Conservation (phyloP, 2,329 filamentous ascomycete genomes). For the Botrytis pseudocinerea region DNA sequence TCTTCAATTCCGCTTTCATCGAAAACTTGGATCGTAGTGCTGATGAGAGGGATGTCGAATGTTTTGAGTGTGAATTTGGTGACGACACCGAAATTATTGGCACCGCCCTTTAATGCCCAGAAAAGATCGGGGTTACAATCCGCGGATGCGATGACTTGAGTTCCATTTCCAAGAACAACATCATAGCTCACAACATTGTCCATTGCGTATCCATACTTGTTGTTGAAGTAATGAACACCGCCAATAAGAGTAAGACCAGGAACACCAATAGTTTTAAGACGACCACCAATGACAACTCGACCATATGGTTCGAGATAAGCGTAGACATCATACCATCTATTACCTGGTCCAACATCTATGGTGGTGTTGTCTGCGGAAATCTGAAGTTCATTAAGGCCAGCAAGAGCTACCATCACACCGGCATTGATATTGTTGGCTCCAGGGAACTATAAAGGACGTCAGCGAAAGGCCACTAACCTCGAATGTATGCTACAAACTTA, state of each 20-base stretch:
- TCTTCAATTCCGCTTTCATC: constrained; percentile 17
- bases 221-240: constrained; percentile 33
- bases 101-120: constrained; percentile 55
- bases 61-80: constrained; percentile 48
- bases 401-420: constrained; percentile 53
- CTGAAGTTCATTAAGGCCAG: constrained; percentile 36
- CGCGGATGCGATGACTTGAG: constrained; percentile 47
- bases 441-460: constrained; percentile 35
- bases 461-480: background rate
- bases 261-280: constrained; percentile 29
- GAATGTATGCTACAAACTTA: background rate
- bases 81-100: constrained; percentile 47
- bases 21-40: constrained; percentile 25
- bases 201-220: constrained; percentile 28
- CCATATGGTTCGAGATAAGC: constrained; percentile 24
- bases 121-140: constrained; percentile 50
- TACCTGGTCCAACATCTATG: constrained; percentile 43
- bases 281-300: constrained; percentile 27
- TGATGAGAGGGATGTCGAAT: constrained; percentile 26
- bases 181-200: constrained; percentile 31
- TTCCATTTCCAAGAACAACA: constrained; percentile 49
- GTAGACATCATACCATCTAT: constrained; percentile 41
- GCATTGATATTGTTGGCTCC: constrained; percentile 53
- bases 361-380: constrained; percentile 36
- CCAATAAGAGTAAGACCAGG: constrained; percentile 33